Conservation (phyloP, 2,329 filamentous ascomycete species). For the Diplodia corticola region DNA sequence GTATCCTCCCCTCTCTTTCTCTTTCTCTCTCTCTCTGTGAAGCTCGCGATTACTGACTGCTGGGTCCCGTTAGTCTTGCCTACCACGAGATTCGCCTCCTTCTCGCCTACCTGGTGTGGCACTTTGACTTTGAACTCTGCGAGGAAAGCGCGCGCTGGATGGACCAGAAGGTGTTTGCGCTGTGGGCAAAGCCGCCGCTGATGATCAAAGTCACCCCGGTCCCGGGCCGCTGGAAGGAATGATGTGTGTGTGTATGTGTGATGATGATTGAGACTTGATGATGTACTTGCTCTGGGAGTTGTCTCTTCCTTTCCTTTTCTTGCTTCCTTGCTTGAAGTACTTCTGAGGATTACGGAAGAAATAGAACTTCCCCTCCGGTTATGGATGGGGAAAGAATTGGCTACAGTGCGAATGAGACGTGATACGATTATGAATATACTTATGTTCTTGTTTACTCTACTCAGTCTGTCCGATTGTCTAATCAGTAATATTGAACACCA, state of each 20-base stretch:
- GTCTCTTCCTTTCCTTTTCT: not conserved
- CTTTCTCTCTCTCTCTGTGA: not conserved
- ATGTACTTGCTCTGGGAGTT: not conserved
- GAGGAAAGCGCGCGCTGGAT: constrained; percentile 35
- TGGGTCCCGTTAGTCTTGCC: constrained; percentile 28
- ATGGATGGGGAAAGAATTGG: not conserved
- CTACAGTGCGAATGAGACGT: too few species aligned
- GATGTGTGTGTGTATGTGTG: not conserved
- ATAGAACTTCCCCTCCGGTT: not conserved
- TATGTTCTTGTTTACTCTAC: not conserved
- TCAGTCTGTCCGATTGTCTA: too few species aligned
- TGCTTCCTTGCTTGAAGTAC: not conserved
- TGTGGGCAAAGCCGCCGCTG: constrained; percentile 42
- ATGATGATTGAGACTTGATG: not conserved
- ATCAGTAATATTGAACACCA: too few species aligned
- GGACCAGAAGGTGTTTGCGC: constrained; percentile 36
- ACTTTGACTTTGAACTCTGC: constrained; percentile 42
- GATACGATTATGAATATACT: not conserved
- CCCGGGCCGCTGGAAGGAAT: not conserved
- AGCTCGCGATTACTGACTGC: not conserved
- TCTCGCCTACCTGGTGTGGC: constrained; percentile 26
- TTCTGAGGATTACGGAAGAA: not conserved
- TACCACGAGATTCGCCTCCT: constrained; percentile 40
- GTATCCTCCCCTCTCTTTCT: not conserved
- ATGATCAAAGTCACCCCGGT: constrained; percentile 34